A percentile compares a stretch with the other conserved stretches of the same genome.
phyloP scores from a whole-genome alignment of 2,329 filamentous ascomycete genomes.

The Fusarium guadeloupense region DNA sequence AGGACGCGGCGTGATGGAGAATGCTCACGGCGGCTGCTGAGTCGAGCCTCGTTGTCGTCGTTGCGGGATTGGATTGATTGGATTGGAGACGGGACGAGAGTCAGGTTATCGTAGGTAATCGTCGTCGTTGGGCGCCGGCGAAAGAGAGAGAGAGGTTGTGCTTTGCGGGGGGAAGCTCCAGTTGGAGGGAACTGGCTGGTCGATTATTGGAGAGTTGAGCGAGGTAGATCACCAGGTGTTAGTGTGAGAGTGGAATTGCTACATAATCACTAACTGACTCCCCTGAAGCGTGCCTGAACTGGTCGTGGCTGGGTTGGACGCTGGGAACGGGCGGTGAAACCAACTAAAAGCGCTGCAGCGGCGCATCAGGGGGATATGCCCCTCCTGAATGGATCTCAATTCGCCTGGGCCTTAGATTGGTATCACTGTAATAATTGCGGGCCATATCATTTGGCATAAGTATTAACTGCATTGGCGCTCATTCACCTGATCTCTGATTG shows the following conservation, averaged over 20 bases:
- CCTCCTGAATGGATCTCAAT: conserved; percentile 28
- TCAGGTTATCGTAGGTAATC: conserved; percentile 20
- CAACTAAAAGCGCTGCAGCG: conserved; percentile 22
- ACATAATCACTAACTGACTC: conserved; percentile 17
- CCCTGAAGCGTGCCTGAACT: conserved; percentile 8
- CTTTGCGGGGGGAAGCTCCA: conserved; percentile 42
- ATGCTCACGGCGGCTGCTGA: conserved; percentile 38
- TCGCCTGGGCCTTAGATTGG: conserved; percentile 9
- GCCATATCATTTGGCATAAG: background rate
- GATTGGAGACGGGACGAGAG: background rate
- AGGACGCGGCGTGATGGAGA: conserved; percentile 34
- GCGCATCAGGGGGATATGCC: conserved; percentile 31
- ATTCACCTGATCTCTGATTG: background rate
- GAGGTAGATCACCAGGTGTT: conserved; percentile 24
- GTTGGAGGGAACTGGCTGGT: conserved; percentile 32
- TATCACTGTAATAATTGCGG: conserved; percentile 9
- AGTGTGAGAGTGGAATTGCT: conserved; percentile 2
- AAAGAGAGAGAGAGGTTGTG: conserved; percentile 37
- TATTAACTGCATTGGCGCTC: background rate
- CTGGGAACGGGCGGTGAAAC: conserved; percentile 35
- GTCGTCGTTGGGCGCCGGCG: conserved; percentile 40
- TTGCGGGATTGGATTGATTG: conserved; percentile 34
- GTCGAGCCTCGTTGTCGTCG: conserved; percentile 40
- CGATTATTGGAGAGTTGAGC: conserved; percentile 36
- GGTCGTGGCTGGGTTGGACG: conserved; percentile 19